Percentiles rank a stretch among this genome's conserved stretches.
phyloP scores from a whole-genome alignment of 768 basidiomycete genomes.

The Leccinum fibrillosum region DNA sequence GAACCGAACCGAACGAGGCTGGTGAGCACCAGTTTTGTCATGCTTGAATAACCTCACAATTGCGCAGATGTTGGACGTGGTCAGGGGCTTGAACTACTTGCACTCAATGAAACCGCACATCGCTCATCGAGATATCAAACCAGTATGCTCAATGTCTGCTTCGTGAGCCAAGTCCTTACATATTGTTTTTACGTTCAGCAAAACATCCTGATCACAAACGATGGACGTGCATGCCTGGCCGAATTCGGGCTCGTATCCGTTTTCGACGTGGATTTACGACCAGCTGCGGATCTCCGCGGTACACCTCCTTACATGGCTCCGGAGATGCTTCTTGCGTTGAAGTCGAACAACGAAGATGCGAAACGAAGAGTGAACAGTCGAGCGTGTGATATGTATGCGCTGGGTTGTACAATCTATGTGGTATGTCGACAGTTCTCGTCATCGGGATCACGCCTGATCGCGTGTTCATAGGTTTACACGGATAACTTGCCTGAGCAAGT shows the following conservation, averaged over 20 bases:
- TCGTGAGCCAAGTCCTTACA: neutral
- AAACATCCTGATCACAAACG: constrained; percentile 46
- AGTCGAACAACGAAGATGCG: neutral
- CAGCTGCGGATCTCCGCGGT: too few relatives aligned
- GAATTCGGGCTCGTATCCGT: constrained; percentile 43
- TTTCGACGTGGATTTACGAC: constrained; percentile 14
- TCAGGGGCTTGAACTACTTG: constrained; percentile 40
- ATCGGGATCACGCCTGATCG: neutral
- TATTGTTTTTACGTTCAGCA: constrained; percentile 30
- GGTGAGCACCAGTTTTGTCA: constrained; percentile 23
- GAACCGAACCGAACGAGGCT: constrained; percentile 25
- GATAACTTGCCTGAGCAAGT: neutral
- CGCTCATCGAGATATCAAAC: constrained; percentile 31
- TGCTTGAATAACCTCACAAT: neutral
- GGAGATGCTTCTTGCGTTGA: constrained; percentile 14
- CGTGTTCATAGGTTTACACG: constrained; percentile 15
- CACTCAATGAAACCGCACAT: constrained; percentile 40
- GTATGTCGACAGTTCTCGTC: constrained; percentile 15
- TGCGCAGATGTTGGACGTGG: constrained; percentile 40
- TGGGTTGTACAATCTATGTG: constrained; percentile 40
- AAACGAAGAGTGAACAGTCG: constrained; percentile 24
- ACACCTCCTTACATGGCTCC: constrained; percentile 27
- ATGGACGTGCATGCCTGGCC: constrained; percentile 43
- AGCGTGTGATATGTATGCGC: constrained; percentile 39
- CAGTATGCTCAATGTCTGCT: constrained; percentile 16